Conservation (phyloP, 1,139 yeast genomes). For the Diutina rugosa region DNA sequence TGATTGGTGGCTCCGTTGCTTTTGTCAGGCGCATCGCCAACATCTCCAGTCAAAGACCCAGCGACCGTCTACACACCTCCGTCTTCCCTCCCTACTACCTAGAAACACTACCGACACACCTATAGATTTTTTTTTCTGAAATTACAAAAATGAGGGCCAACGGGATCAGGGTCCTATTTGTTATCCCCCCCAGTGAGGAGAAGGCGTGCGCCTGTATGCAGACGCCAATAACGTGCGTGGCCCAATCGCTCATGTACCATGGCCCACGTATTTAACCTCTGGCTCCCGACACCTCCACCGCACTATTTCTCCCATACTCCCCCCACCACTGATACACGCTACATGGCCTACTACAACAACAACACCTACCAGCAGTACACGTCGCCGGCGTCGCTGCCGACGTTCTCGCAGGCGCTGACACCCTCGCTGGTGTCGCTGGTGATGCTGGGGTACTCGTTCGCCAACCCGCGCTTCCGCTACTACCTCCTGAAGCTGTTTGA, state of each 20-base stretch:
- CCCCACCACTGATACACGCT: neutral
- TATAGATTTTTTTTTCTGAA: neutral
- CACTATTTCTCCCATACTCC: neutral
- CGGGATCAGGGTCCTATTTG: neutral
- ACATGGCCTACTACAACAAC: slow-evolving; percentile 2
- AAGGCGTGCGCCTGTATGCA: neutral
- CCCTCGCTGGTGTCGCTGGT: slow-evolving; percentile 6
- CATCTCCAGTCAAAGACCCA: neutral
- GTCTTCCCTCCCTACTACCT: too few relatives aligned
- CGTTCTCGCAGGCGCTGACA: slow-evolving; percentile 1
- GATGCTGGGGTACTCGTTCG: slow-evolving; percentile 21
- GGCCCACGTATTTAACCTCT: neutral
- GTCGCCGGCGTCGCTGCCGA: slow-evolving; percentile 1
- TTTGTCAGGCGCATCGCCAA: neutral
- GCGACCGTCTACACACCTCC: too few relatives aligned
- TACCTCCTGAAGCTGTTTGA: slow-evolving; percentile 49
- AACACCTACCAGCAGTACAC: slow-evolving; percentile 1
- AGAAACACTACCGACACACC: too few relatives aligned
- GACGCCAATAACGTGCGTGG: neutral
- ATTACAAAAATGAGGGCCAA: neutral
- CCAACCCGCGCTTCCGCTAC: slow-evolving; percentile 31
- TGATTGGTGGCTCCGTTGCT: neutral
- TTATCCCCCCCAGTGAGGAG: neutral
- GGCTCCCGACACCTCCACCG: neutral
- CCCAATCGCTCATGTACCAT: neutral